Base-by-base conservation (phyloP, 75 land plant genomes). In the Azolla pinnata region DNA sequence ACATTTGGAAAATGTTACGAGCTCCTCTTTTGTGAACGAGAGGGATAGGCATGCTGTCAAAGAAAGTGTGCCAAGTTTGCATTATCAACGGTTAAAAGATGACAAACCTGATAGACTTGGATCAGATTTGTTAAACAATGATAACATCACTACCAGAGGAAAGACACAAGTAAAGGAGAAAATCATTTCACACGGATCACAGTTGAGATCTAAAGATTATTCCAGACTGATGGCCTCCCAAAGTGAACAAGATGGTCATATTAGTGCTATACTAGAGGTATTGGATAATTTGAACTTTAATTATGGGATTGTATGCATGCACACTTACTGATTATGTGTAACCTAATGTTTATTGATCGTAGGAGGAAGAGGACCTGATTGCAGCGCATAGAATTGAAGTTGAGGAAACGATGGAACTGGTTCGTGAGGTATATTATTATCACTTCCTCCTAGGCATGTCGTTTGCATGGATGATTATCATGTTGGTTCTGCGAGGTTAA, bases 351-450 rank as follows among this genome's bases (percentile, higher is more conserved):
- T 25, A 12, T 29, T 35, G 23, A 34, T 21, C 55, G 32, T 65
- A 76, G 79, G 78, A 76, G 64, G 79, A 76, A 58, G 79, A 76
- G 35, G 79, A 74, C 44, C 65, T 76, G 14, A 73, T 76, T 45
- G 61, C 79, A 32, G 70, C 77, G 33, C 79, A 76, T 61, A 74
- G 79, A 33, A 66, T 75, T 57, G 79, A 76, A 61, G 77, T 76
- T 32, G 79, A 76, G 48, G 79, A 73, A 45, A 76, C 79, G 2
- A 76, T 76, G 79, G 79, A 76, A 38, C 61, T 76, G 38, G 79
- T 76, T 42, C 79, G 77, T 1, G 79, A 76, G 76, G 79, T 76
- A 52, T 46, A 4, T n/a, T n/a, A n/a, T n/a, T n/a, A n/a, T n/a
- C n/a, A n/a, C n/a, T n/a, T n/a, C n/a, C n/a, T n/a, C n/a, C n/a